Base-by-base conservation (phyloP, 2,329 filamentous ascomycete species). In the Sordariomycetes sp. region DNA sequence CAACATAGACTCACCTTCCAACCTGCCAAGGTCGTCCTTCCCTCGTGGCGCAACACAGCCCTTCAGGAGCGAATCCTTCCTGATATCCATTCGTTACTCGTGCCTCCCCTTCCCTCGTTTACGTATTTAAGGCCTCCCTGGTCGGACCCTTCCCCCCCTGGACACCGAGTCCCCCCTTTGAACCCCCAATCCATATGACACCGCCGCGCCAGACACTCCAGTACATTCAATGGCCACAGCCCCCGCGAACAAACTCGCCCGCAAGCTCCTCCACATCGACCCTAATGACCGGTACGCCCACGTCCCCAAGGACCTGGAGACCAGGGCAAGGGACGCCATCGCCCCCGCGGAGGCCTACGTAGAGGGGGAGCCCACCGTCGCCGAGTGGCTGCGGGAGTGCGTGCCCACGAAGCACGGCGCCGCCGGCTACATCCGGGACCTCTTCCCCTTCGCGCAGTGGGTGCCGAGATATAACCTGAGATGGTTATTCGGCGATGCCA, bases 401-500 rank as follows among this genome's bases (percentile, higher is more conserved):
- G 67, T 74, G 1, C 88, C 88, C 0, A 74, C 72, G 3, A 67
- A 70, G 16, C 62, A 63, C 0, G 76, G 80, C 18, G 61, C 80
- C 10, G 53, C 66, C 14, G 62, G 70, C 7, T 91, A 90, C 64
- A 61, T 81, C 46, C 71, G 63, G 10, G 67, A 66, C 25, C 60
- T 78, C 1, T 89, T 91, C 64, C 88, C 88, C 0, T 89, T 88
- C 64, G 70, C 81, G 1, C 74, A 76, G 24, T 91, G 88, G 88
- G 85, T 90, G 58, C 69, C 71, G 24, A 77, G 83, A 58, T 93
- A 92, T 72, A 90, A 90, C 65, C 18, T 80, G 4, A 80, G 83
- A 69, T 92, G 89, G 89, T 72, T 91, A 10, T 66, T 80, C 16
- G 88, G 88, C 61, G 89, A 93, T 69, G 66, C 90, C 51, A 79